Evolutionary conservation across 1,284 basidiomycete species (phyloP), one percentile per base, ranked within the genome.

Genomic region (Rhodotorula sp.): DNA sequence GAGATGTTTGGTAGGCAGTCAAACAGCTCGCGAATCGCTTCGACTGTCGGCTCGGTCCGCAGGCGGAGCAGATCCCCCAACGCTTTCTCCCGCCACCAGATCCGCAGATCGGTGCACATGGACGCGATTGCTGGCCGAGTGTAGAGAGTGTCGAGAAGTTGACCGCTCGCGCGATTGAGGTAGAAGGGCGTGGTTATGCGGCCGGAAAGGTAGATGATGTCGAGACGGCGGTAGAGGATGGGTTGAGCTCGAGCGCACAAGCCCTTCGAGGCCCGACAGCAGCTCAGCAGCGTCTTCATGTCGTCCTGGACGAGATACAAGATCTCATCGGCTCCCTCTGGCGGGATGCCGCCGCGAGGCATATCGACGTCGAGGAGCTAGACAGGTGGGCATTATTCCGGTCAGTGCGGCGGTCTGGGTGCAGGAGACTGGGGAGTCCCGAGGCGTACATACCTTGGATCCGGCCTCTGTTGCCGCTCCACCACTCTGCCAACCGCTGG

Each of bases 311-410:
- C 59, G 26, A 48, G 19, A 6, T 47, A 18, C 45, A 60, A 26
- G 45, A 60, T 60, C 3, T 60, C 59, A n/a, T 60, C 59, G 4
- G 45, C 59, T 2, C 49, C 59, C n/a, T 60, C 59, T 26, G 59
- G 59, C n/a, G 59, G 59, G 15, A 60, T 60, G 5, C 59, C 59
- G 2, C 45, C 23, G 23, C 48, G 59, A n/a, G 59, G 59, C 59
- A 60, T 48, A 8, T 5, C 28, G 49, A 21, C 49, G 49, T n/a
- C 18, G 50, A 12, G n/a, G 10, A 21, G 21, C 21, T 23, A 12
- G 8, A 52, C 5, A 5, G 21, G 8, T 2, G 1, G 50, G 12
- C 50, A 8, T 23, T 26, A 3, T n/a, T 52, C 21, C 23, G 1
- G 21, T 52, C 21, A 14, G 50, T 12, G 50, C 21, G n/a, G 49